A percentile compares a stretch with the other conserved stretches of the same genome.
Evolutionary conservation across 768 basidiomycete genomes (phyloP).

Genomic region (Mycena chlorophos): DNA sequence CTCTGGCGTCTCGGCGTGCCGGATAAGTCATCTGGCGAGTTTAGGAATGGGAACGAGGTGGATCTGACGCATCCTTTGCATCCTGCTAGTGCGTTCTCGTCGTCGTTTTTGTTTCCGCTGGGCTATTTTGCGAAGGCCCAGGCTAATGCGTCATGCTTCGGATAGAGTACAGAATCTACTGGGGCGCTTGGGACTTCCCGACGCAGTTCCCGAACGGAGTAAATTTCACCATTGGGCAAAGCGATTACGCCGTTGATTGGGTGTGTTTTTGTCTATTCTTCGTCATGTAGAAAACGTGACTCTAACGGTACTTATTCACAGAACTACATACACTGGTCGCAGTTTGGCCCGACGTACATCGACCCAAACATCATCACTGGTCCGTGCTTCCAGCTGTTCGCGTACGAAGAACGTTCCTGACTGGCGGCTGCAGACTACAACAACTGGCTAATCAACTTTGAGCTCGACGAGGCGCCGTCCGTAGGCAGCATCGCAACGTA

Average conservation of each 20-base stretch:
- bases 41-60: slow-evolving; percentile 26
- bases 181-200: slow-evolving; percentile 33
- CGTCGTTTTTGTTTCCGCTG: too few relatives aligned
- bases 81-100: slow-evolving; percentile 23
- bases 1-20: slow-evolving; percentile 30
- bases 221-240: slow-evolving; percentile 30
- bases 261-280: background rate
- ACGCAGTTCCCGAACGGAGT: slow-evolving; percentile 30
- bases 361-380: slow-evolving; percentile 24
- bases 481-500: slow-evolving; percentile 21
- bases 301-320: background rate
- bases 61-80: slow-evolving; percentile 23
- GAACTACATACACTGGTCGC: slow-evolving; percentile 32
- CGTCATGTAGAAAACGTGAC: too few relatives aligned
- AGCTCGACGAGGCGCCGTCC: slow-evolving; percentile 14
- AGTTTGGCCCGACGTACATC: slow-evolving; percentile 28
- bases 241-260: slow-evolving; percentile 24
- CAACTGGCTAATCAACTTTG: slow-evolving; percentile 31
- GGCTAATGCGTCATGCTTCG: too few relatives aligned
- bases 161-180: slow-evolving; percentile 20
- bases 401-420: slow-evolving; percentile 10
- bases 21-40: slow-evolving; percentile 28
- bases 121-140: too few relatives aligned
- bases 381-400: background rate
- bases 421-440: slow-evolving; percentile 6